Evolutionary conservation across 306 rosid genomes (phyloP).

Genomic region (Corylus americana): DNA sequence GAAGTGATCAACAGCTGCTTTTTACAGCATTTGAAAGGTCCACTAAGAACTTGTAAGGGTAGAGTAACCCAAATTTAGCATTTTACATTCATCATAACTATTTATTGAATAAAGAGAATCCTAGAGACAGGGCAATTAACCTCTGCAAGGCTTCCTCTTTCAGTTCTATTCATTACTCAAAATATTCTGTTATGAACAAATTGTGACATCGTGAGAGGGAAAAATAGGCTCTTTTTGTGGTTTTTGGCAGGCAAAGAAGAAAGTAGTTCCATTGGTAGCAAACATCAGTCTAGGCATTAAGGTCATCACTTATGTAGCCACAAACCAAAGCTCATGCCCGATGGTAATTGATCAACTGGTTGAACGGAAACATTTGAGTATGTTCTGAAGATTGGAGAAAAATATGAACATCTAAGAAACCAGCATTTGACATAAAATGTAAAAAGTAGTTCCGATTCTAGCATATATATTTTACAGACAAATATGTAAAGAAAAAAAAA

Average conservation of each 20-base stretch:
- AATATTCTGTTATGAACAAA: neutral
- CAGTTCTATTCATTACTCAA: neutral
- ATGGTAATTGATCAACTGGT: neutral
- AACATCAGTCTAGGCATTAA: neutral
- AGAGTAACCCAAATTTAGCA: neutral
- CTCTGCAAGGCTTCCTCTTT: neutral
- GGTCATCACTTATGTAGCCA: neutral
- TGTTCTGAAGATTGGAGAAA: neutral
- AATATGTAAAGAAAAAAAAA: neutral
- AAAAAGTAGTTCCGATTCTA: neutral
- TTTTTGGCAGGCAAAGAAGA: neutral
- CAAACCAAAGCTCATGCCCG: neutral
- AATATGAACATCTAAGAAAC: neutral
- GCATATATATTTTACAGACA: neutral
- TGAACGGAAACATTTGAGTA: neutral
- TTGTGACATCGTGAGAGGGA: neutral
- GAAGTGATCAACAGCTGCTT: too few species aligned
- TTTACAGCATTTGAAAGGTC: too few species aligned
- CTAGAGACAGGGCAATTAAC: neutral
- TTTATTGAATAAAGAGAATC: neutral
- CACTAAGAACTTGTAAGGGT: neutral
- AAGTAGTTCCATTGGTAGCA: neutral
- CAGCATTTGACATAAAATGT: neutral
- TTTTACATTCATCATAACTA: neutral
- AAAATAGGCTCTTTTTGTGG: neutral